Conservation (phyloP, 1,284 basidiomycete species). For the Ustilago tritici region DNA sequence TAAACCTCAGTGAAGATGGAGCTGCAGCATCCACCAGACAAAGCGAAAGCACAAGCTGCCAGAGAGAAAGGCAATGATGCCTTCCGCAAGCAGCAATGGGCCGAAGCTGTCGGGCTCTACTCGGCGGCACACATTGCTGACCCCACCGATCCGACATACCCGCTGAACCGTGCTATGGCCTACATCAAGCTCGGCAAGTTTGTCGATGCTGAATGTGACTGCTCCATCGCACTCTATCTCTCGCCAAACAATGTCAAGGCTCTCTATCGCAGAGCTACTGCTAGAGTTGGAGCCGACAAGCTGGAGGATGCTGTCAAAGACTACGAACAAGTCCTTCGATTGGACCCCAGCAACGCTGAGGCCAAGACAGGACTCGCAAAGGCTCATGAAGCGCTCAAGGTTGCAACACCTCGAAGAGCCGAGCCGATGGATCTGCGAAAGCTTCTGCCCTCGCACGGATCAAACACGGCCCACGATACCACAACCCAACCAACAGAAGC, state of each 20-base stretch:
- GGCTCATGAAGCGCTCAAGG: constrained; percentile 3
- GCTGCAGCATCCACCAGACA: constrained; percentile 4
- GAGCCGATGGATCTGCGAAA: constrained; percentile 21
- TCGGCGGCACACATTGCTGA: constrained; percentile 28
- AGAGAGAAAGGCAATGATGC: constrained; percentile 40
- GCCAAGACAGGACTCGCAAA: constrained; percentile 27
- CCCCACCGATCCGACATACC: constrained; percentile 38
- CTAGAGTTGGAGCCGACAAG: constrained; percentile 18
- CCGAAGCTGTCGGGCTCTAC: constrained; percentile 34
- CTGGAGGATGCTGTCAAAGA: constrained; percentile 15
- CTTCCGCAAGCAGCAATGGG: constrained; percentile 31
- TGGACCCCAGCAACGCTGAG: constrained; percentile 30
- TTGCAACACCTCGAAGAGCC: neutral
- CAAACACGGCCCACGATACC: neutral
- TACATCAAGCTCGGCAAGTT: constrained; percentile 45
- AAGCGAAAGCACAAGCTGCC: constrained; percentile 19
- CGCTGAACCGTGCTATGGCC: constrained; percentile 46
- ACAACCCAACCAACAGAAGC: neutral
- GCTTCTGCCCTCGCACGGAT: neutral
- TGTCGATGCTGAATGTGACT: constrained; percentile 41
- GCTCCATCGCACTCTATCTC: constrained; percentile 18
- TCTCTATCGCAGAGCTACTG: constrained; percentile 32
- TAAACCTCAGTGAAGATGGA: neutral
- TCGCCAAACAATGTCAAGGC: constrained; percentile 44
- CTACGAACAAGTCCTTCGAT: constrained; percentile 17